phyloP scores from a whole-genome alignment of 805 yeast genomes.

The Alloascoidea hylecoeti region DNA sequence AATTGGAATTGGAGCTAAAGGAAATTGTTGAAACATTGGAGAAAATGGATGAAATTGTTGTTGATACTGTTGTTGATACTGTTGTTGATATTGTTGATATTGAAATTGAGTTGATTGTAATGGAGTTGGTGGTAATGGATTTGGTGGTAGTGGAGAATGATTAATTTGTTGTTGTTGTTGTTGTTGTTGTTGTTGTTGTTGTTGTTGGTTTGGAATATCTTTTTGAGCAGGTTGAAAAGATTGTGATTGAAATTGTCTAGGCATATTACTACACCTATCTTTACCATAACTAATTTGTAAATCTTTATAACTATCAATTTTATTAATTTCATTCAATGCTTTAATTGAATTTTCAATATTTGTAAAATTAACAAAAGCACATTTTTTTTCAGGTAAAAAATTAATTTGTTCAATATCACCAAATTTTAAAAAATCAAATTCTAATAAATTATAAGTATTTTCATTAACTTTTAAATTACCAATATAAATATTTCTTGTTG shows the following conservation, averaged over 20 bases:
- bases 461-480: constrained; percentile 47
- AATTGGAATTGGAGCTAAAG: no score
- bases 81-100: no score
- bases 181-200: no score
- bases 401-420: constrained; percentile 96
- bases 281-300: constrained; percentile 86
- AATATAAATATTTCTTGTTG: constrained; percentile 83
- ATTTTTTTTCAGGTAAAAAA: constrained; percentile 66
- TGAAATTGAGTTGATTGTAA: no score
- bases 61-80: no score
- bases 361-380: constrained; percentile 87
- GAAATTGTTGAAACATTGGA: no score
- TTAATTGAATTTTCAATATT: constrained; percentile 83
- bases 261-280: constrained; percentile 90
- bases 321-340: constrained; percentile 84
- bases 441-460: constrained; percentile 38
- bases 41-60: no score
- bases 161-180: no score
- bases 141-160: no score
- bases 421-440: constrained; percentile 62
- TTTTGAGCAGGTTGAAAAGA: no score
- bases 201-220: no score
- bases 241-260: constrained; percentile 42
- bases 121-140: no score
- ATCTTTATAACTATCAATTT: constrained; percentile 42